Base-by-base conservation (phyloP, 2,329 filamentous ascomycete species). In the Clonostachys chloroleuca region DNA sequence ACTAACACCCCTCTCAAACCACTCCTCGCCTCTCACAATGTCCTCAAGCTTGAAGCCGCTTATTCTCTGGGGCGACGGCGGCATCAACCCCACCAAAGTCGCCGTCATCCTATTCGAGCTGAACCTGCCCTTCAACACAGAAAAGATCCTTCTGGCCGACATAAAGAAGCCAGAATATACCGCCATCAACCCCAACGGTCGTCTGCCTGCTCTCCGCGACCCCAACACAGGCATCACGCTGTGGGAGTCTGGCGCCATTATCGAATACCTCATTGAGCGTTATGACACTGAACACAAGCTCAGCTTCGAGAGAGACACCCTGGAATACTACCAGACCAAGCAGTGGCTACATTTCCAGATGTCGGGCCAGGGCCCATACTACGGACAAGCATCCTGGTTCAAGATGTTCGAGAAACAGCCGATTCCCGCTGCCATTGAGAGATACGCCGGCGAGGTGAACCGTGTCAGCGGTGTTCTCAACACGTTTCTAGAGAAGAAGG, bases 281-380 rank as follows among this genome's bases (percentile, higher is more conserved):
- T 62, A 63, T 49, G 58, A 64, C 51, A 54, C 50, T 33, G 53
- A 54, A 12, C 39, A 47, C 34, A 63, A 57, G 53, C 45, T 67
- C 39, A 59, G 52, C 5, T 52, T 55, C 40, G 45, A 51, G n/a
- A 49, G 48, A 6, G 47, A 44, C 18, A 48, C 50, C 13, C 62
- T 65, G 33, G 60, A 60, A 43, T 20, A 20, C 10, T 63, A 56
- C 50, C 49, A 51, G 4, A 46, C 59, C 40, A 64, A 62, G 52
- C 64, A 68, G 53, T 67, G 59, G 48, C 55, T 67, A 10, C 55
- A 62, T 52, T 68, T 68, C 49, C 66, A 70, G 44, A 61, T 61
- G 51, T 68, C 63, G 14, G 66, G 67, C 14, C 66, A 68, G 53
- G 67, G 66, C 1, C 67, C 67, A 2, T 69, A 70, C 49, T 69